These are phyloP conservation scores for Yamadazyma tumulicola DNA, from an alignment of 805 yeast species.

Conservation along the genomic window DNA sequence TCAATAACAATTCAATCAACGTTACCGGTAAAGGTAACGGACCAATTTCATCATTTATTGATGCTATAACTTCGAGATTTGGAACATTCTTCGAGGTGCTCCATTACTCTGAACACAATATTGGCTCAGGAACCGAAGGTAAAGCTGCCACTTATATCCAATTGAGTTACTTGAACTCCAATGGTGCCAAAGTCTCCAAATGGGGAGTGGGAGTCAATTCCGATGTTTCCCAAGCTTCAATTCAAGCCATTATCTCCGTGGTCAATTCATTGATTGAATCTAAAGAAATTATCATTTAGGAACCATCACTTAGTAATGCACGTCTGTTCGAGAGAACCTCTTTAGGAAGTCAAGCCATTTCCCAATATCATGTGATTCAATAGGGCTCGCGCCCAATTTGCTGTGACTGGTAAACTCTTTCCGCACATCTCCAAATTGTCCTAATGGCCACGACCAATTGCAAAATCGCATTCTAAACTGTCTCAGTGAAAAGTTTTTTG, in stretches of 20 bases:
- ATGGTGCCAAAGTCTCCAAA: conserved; percentile 29
- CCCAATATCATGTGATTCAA: too few relatives aligned
- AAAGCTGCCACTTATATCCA: conserved; percentile 76
- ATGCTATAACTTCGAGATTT: conserved; percentile 54
- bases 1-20: conserved; percentile 16
- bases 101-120: conserved; percentile 68
- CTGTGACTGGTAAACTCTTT: too few relatives aligned
- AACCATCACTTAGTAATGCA: too few relatives aligned
- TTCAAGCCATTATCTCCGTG: conserved; percentile 64
- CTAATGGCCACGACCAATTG: too few relatives aligned
- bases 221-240: conserved; percentile 44
- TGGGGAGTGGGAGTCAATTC: conserved; percentile 46
- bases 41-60: conserved; percentile 70
- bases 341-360: too few relatives aligned
- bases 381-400: too few relatives aligned
- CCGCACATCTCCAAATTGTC: too few relatives aligned
- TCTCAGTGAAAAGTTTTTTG: conserved; percentile 2
- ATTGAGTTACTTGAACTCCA: conserved; percentile 37
- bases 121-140: conserved; percentile 67
- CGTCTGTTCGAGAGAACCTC: too few relatives aligned
- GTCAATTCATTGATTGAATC: conserved; percentile 36
- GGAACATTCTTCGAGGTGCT: conserved; percentile 57
- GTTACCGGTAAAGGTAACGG: conserved; percentile 70
- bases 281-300: conserved; percentile 26
- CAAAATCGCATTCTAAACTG: too few relatives aligned